Percentiles rank a stretch among this genome's conserved stretches.
These are phyloP conservation scores for Pleurotus pulmonarius DNA, from an alignment of 768 basidiomycete species.

Conservation along the genomic window DNA sequence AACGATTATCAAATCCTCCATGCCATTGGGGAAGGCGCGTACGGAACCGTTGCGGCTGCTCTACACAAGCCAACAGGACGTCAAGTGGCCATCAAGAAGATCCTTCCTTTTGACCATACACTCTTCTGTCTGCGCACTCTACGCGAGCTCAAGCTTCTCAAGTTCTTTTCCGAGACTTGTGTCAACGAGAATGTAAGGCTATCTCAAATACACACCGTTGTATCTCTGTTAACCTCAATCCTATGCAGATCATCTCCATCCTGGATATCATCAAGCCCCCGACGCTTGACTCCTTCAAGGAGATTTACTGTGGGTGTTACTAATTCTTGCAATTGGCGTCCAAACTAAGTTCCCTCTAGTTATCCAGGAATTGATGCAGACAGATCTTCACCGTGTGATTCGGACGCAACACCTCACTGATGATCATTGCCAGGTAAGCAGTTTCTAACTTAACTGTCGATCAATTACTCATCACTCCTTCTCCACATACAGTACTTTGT, in stretches of 20 bases:
- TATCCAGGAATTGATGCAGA: conserved; percentile 88
- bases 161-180: conserved; percentile 78
- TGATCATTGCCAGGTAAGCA: conserved; percentile 75
- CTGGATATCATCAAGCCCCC: conserved; percentile 86
- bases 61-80: conserved; percentile 76
- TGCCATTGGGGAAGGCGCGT: conserved; percentile 81
- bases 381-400: conserved; percentile 88
- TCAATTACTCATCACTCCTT: conserved; percentile 31
- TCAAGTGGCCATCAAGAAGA: conserved; percentile 94
- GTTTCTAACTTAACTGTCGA: conserved; percentile 34
- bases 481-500: conserved; percentile 56
- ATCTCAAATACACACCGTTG: too few relatives aligned
- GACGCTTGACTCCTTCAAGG: conserved; percentile 72
- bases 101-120: conserved; percentile 91
- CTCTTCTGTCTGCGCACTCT: conserved; percentile 88
- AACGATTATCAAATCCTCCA: conserved; percentile 73
- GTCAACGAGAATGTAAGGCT: conserved; percentile 72
- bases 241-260: conserved; percentile 79
- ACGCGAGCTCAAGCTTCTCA: conserved; percentile 86
- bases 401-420: conserved; percentile 87
- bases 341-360: conserved; percentile 34
- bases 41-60: conserved; percentile 88
- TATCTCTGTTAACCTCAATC: not conserved
- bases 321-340: not conserved
- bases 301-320: conserved; percentile 68